These are phyloP conservation scores for Phragmites australis DNA, from an alignment of 176 grass and related monocot genomes.

Conservation along the genomic window DNA sequence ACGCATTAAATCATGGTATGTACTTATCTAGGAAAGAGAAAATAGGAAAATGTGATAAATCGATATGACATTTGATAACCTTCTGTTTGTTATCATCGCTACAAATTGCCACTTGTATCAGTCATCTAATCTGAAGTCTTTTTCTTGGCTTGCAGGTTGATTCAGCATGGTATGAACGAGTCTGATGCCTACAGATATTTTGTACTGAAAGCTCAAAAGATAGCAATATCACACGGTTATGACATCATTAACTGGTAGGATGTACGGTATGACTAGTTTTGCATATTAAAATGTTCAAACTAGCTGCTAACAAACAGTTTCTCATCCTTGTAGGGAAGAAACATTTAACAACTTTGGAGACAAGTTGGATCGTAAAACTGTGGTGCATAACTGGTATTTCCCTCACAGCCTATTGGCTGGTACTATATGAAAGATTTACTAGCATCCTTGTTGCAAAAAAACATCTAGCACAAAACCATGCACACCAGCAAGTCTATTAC, in stretches of 20 bases:
- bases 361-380: slow-evolving; percentile 70
- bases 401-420: background rate
- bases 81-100: background rate
- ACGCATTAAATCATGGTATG: slow-evolving; percentile 63
- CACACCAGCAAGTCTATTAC: background rate
- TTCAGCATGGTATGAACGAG: slow-evolving; percentile 74
- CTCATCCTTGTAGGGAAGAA: slow-evolving; percentile 69
- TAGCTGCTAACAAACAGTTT: slow-evolving; percentile 24
- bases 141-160: slow-evolving; percentile 54
- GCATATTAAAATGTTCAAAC: background rate
- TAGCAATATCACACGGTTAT: slow-evolving; percentile 82
- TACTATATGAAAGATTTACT: background rate
- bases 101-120: background rate
- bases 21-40: slow-evolving; percentile 14
- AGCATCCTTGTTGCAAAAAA: slow-evolving; percentile 12
- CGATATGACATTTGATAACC: background rate
- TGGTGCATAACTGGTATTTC: slow-evolving; percentile 98
- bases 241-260: slow-evolving; percentile 79
- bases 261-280: slow-evolving; percentile 18
- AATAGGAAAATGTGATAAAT: background rate
- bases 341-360: slow-evolving; percentile 90
- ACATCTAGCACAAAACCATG: background rate
- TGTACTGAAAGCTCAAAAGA: slow-evolving; percentile 79
- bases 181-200: slow-evolving; percentile 83
- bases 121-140: slow-evolving; percentile 23